Percentiles rank a stretch among this genome's conserved stretches.
phyloP scores from a whole-genome alignment of 352 stramenopile species.

The Pythium volutum region DNA sequence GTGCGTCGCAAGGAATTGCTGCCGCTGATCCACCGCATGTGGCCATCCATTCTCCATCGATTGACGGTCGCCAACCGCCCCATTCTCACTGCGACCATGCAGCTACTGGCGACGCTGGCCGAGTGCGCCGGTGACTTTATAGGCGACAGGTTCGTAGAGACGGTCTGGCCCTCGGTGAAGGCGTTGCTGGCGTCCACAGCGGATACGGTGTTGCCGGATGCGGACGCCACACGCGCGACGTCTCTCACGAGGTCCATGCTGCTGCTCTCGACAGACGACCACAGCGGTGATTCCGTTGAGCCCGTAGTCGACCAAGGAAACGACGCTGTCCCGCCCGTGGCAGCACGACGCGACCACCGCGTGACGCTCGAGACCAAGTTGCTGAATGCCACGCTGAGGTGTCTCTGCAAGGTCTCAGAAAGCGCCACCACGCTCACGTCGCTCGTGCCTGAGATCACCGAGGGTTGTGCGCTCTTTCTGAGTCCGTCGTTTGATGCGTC shows the following conservation, averaged over 20 bases:
- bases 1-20: conserved; percentile 50
- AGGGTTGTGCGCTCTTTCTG: conserved; percentile 45
- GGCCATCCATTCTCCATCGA: conserved; percentile 63
- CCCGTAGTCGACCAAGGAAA: background rate
- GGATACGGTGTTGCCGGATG: conserved; percentile 6
- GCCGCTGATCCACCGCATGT: conserved; percentile 72
- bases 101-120: conserved; percentile 49
- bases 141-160: conserved; percentile 74
- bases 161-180: conserved; percentile 63
- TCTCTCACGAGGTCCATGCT: conserved; percentile 67
- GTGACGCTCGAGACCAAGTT: conserved; percentile 57
- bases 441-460: conserved; percentile 58
- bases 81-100: conserved; percentile 56
- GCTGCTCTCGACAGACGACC: conserved; percentile 29
- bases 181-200: conserved; percentile 40
- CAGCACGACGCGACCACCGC: conserved; percentile 7
- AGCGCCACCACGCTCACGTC: conserved; percentile 42
- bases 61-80: conserved; percentile 52
- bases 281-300: background rate
- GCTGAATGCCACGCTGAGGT: conserved; percentile 54
- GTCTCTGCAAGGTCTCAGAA: conserved; percentile 45
- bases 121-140: conserved; percentile 72
- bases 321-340: background rate
- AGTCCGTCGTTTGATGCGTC: conserved; percentile 30
- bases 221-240: conserved; percentile 34